Conservation (phyloP, 2,329 filamentous ascomycete genomes). For the Stemphylium lycopersici region DNA sequence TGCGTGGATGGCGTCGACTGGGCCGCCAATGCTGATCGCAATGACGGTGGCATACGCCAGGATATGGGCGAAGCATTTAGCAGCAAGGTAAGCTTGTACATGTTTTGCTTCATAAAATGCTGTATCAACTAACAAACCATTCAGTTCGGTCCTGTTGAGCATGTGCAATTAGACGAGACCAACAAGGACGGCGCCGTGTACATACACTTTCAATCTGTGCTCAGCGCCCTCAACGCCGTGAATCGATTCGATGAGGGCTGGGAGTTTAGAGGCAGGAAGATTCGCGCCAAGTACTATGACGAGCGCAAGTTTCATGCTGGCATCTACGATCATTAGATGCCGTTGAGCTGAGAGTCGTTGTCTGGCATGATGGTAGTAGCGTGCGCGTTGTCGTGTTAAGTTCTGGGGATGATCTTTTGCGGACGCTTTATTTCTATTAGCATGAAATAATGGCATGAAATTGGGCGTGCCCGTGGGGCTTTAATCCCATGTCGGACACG, state of each 20-base stretch:
- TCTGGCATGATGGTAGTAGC: too few species aligned
- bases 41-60: constrained; percentile 73
- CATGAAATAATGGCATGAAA: too few species aligned
- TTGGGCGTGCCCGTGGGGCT: too few species aligned
- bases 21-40: constrained; percentile 71
- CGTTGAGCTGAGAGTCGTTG: neutral
- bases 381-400: neutral
- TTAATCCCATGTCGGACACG: too few species aligned
- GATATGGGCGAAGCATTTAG: constrained; percentile 95
- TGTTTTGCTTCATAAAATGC: too few species aligned
- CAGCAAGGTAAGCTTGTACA: constrained; percentile 64
- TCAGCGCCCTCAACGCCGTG: constrained; percentile 85
- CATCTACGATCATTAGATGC: constrained; percentile 36
- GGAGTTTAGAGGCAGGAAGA: constrained; percentile 88
- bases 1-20: constrained; percentile 90
- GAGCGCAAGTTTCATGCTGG: constrained; percentile 76
- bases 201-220: constrained; percentile 86
- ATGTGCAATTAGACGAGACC: constrained; percentile 71
- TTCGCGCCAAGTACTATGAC: constrained; percentile 83
- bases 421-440: too few species aligned
- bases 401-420: neutral
- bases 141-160: constrained; percentile 82
- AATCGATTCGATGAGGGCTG: constrained; percentile 90
- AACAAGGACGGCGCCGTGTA: constrained; percentile 72
- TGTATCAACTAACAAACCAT: constrained; percentile 6